Base-by-base conservation (phyloP, 345 rosid genomes). In the Reutealis trisperma region DNA sequence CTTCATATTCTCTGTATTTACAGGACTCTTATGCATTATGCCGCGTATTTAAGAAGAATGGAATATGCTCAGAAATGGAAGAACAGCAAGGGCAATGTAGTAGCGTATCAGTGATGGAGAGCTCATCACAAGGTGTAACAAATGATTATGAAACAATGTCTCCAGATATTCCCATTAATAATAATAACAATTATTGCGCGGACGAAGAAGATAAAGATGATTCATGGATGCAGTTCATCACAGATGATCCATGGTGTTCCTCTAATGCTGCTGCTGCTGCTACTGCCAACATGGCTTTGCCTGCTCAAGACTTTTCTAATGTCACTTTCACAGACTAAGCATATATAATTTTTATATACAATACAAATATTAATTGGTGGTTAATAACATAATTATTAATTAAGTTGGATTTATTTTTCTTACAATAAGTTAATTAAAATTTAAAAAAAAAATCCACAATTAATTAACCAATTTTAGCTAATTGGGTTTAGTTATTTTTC, bases 211-310 rank as follows among this genome's bases (percentile, higher is more conserved):
- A 91, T 59, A 93, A 90, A 83, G 98, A 94, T 58, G 97, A 94
- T 63, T 94, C 98, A 4, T 94, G 98, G 98, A 94, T 93, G 98
- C 98, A 93, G 32, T 94, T 94, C 83, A 94, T 94, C 85, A 90
- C 98, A 0, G 98, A 93, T 68, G 98, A 93, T 52, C 90, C 94
- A 2, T 91, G 97, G 98, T 86, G 88, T 18, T 89, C 93, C 15
- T 86, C 95, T 14, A 37, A 37, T 37, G 41, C 41, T 37, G 41
- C 41, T 37, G 41, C 41, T 37, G 41, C 6, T 34, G 41, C 41
- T 37, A 6, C 41, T 34, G 41, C 61, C 22, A 41, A 19, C n/a
- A 10, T n/a, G 45, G 51, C 5, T 58, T 24, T 45, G 13, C 49
- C 34, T 37, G 68, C 68, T 41, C 79, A 82, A 54, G 81, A 73